Conservation (phyloP, 495 filamentous ascomycete genomes). For the Cercophora newfieldiana region DNA sequence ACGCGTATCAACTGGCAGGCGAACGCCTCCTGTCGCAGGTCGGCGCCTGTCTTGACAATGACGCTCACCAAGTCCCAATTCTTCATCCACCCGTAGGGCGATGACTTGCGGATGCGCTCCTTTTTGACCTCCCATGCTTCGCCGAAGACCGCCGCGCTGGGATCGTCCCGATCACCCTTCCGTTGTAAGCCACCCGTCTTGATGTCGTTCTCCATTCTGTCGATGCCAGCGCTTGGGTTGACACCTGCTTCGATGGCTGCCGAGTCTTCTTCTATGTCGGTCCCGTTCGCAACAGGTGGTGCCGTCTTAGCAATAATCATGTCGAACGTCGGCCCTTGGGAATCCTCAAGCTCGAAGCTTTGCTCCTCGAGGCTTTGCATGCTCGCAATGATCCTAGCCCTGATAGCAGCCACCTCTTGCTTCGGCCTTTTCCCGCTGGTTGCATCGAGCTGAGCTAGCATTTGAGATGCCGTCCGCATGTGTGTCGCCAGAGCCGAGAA, state of each 20-base stretch:
- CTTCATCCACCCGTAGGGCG: constrained; percentile 75
- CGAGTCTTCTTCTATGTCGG: constrained; percentile 39
- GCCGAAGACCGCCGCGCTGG: constrained; percentile 76
- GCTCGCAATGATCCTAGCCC: constrained; percentile 75
- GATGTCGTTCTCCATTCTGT: constrained; percentile 78
- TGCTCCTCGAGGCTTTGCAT: constrained; percentile 83
- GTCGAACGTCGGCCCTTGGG: constrained; percentile 66
- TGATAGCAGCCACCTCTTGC: constrained; percentile 71
- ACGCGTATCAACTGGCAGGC: constrained; percentile 75
- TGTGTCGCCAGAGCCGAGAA: constrained; percentile 74
- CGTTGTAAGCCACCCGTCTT: constrained; percentile 74
- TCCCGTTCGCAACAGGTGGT: constrained; percentile 29
- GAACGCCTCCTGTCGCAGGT: constrained; percentile 75
- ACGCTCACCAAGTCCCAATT: constrained; percentile 80
- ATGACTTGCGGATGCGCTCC: constrained; percentile 72
- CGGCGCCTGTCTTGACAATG: constrained; percentile 77
- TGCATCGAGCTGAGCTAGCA: constrained; percentile 73
- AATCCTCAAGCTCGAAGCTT: constrained; percentile 65
- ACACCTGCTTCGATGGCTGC: constrained; percentile 45
- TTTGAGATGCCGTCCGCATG: constrained; percentile 77
- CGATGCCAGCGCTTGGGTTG: constrained; percentile 65
- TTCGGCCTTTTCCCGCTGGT: constrained; percentile 69
- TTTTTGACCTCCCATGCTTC: constrained; percentile 76
- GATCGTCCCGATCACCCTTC: constrained; percentile 75
- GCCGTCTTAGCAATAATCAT: constrained; percentile 64